Percentiles rank a stretch among this genome's conserved stretches.
These are phyloP conservation scores for Termitomyces sp. DNA, from an alignment of 768 basidiomycete species.

Conservation along the genomic window DNA sequence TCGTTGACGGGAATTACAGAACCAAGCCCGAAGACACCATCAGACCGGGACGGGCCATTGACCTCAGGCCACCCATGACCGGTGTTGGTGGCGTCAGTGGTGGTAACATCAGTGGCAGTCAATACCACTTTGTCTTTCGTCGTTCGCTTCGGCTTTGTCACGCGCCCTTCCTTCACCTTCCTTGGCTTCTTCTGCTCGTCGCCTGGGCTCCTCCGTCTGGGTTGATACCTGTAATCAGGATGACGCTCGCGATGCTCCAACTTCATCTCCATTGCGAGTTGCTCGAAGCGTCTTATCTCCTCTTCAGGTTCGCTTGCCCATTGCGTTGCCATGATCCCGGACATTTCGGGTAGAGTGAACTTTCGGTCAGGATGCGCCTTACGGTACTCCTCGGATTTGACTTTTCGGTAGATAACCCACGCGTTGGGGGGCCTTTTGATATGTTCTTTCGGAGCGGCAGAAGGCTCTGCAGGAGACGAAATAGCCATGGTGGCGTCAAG, in stretches of 20 bases:
- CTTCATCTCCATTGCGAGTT: not conserved
- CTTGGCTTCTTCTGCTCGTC: not conserved
- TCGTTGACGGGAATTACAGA: not conserved
- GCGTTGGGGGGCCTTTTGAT: not conserved
- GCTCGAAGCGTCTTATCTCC: not conserved
- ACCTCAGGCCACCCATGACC: not conserved
- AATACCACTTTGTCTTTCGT: not conserved
- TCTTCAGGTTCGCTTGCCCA: not conserved
- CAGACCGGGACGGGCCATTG: not conserved
- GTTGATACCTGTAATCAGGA: not conserved
- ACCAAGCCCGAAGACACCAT: not conserved
- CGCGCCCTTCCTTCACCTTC: not conserved
- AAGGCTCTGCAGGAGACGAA: not conserved
- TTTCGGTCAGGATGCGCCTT: not conserved
- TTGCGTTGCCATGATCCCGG: not conserved
- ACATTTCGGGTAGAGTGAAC: not conserved
- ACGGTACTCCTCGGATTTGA: not conserved
- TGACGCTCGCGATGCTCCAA: not conserved
- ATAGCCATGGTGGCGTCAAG: not conserved
- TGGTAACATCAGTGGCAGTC: not conserved
- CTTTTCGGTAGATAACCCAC: not conserved
- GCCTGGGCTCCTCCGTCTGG: not conserved
- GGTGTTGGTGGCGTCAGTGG: not conserved
- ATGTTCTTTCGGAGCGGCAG: not conserved
- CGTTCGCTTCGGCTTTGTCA: not conserved